A percentile compares a stretch with the other conserved stretches of the same genome.
Evolutionary conservation across 495 filamentous ascomycete species (phyloP).

Genomic region (Trichoderma orchidacearum): DNA sequence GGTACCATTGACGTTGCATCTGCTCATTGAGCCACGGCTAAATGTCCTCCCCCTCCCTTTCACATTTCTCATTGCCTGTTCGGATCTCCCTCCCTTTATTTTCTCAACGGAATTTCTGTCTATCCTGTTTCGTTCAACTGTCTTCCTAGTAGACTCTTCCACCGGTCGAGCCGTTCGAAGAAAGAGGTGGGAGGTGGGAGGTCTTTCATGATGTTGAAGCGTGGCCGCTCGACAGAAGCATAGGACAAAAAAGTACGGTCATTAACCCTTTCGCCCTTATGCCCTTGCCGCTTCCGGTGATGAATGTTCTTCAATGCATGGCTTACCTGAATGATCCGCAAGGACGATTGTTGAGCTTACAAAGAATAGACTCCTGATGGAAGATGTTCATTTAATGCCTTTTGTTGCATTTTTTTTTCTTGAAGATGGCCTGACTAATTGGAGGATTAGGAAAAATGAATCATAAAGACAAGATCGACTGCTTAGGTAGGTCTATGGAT

Average conservation of each 20-base stretch:
- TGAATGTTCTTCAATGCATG: slow-evolving; percentile 2
- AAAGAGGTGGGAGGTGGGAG: too few species aligned
- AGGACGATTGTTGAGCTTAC: not conserved
- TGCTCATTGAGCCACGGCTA: not conserved
- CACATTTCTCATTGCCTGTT: not conserved
- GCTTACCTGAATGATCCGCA: slow-evolving; percentile 1
- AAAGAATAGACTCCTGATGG: not conserved
- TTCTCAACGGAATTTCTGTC: too few species aligned
- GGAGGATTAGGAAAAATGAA: not conserved
- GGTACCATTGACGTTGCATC: not conserved
- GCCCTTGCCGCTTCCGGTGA: not conserved
- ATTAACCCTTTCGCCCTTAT: not conserved
- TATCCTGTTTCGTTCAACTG: too few species aligned
- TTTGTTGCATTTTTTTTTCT: not conserved
- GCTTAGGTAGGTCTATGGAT: too few species aligned
- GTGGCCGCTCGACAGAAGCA: too few species aligned
- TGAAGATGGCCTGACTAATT: not conserved
- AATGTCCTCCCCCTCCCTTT: not conserved
- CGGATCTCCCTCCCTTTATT: too few species aligned
- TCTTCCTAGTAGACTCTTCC: too few species aligned
- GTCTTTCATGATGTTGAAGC: too few species aligned
- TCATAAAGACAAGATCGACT: too few species aligned
- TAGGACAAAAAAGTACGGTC: not conserved
- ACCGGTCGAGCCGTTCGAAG: too few species aligned
- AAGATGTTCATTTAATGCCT: not conserved